Evolutionary conservation across 2,329 filamentous ascomycete species (phyloP).

Genomic region (Leptographium flavum): DNA sequence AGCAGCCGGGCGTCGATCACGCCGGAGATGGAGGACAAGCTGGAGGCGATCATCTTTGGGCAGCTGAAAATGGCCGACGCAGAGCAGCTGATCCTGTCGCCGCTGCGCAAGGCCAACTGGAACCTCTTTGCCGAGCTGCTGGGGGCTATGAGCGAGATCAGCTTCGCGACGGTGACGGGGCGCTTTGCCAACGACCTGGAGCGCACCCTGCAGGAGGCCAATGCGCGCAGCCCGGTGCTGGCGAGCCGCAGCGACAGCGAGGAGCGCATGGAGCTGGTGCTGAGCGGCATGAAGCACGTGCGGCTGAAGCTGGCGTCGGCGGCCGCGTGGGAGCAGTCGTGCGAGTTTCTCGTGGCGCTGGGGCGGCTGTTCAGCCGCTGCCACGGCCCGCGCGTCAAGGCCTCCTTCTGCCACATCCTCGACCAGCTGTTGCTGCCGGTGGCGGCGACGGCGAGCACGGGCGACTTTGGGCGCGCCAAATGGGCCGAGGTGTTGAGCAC

Average conservation of each 20-base stretch:
- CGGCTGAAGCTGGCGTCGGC: conserved; percentile 60
- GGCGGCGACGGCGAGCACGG: conserved; percentile 61
- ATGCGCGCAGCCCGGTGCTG: conserved; percentile 49
- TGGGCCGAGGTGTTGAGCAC: conserved; percentile 78
- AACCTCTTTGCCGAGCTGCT: conserved; percentile 83
- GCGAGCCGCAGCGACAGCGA: conserved; percentile 52
- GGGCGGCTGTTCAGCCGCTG: conserved; percentile 72
- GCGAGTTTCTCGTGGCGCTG: conserved; percentile 72
- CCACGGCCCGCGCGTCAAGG: conserved; percentile 81
- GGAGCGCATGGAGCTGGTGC: conserved; percentile 69
- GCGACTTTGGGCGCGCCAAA: conserved; percentile 63
- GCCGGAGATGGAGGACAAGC: conserved; percentile 79
- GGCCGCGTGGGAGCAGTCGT: conserved; percentile 70
- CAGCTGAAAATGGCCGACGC: conserved; percentile 82
- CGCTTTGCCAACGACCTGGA: conserved; percentile 75
- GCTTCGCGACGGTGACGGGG: conserved; percentile 71
- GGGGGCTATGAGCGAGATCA: conserved; percentile 90
- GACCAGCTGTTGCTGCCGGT: conserved; percentile 78
- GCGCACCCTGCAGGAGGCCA: conserved; percentile 59
- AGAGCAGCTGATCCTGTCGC: conserved; percentile 62
- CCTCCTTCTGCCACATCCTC: conserved; percentile 85
- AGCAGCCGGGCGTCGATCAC: conserved; percentile 73
- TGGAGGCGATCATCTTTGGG: conserved; percentile 93
- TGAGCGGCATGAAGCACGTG: conserved; percentile 84
- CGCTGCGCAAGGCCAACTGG: conserved; percentile 87